Evolutionary conservation across 2,329 filamentous ascomycete genomes (phyloP), one percentile per base, ranked within the genome.

Genomic region (Harringtonia lauricola): DNA sequence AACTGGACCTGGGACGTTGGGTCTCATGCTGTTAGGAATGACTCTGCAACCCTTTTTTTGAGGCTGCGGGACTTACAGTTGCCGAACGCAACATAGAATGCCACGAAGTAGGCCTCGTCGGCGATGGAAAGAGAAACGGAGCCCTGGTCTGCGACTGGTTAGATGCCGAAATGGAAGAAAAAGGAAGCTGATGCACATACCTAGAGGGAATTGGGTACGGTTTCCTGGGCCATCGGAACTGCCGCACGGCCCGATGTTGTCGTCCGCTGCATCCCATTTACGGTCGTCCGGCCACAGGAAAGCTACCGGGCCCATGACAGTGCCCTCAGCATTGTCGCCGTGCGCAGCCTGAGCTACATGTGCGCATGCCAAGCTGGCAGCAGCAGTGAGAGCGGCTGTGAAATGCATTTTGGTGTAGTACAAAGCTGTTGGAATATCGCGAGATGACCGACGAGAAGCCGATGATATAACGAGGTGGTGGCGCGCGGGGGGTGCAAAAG

Each of bases 271-370:
- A 33, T 60, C 64, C 71, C 71, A 77, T 17, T 58, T 55, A 21
- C 72, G 64, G 51, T 74, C 66, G 2, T 59, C 54, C 1, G 72
- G 72, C 72, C 73, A 76, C 43, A 76, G 56, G 52, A 76, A 73
- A 19, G 70, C 70, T 14, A 70, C 71, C 2, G 71, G 71, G 7
- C 71, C 72, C 69, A 74, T 74, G 21, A 54, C 42, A n/a, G 52
- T 54, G 12, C 59, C 58, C 41, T 59, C 52, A 5, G 47, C 47
- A 19, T 52, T 54, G 17, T 58, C 46, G 8, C 59, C 60, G 18
- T 50, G 49, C 6, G 40, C 47, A 13, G 48, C 46, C n/a, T 13
- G 26, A 12, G 39, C 44, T 17, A 45, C 19, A 29, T 26, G 24
- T 39, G 41, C 12, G 22, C 34, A 24, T 41, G 26, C 40, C 2